Base-by-base conservation (phyloP, 2,329 filamentous ascomycete genomes). In the Pestalotiopsis sp. region DNA sequence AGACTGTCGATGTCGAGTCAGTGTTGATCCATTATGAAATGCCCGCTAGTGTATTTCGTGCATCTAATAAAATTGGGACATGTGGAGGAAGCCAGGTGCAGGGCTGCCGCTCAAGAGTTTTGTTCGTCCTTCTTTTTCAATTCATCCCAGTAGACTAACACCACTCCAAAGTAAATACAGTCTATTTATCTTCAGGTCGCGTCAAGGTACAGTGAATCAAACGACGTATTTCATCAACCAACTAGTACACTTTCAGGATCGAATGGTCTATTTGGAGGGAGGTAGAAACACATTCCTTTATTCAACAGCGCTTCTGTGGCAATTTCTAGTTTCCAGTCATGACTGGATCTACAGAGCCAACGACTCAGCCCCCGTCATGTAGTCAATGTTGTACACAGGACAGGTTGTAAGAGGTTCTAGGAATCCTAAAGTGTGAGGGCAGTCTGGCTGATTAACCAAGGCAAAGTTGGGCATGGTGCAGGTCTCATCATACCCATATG, bases 391-490 rank as follows among this genome's bases (percentile, higher is more conserved):
- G 65, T 79, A 83, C 3, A 86, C 84, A 0, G 82, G 80, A 1
- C 77, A 69, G 4, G 73, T 72, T n/a, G 78, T 79, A 61, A 86
- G 73, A 4, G 64, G 39, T 1, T 74, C 71, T 1, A 71, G 74
- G 40, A 73, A 69, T 52, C 84, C 85, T 30, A 87, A 79, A 24
- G 73, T 74, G 72, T 81, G 80, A 24, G 84, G 79, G 78, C 86
- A 88, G 39, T 70, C 74, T 10, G 86, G 79, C 79, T 88, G 86
- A 80, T 88, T 88, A 70, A 75, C 82, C 38, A 75, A 75, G 71
- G 72, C 77, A 66, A 73, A 78, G 78, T 73, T 85, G 75, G 86
- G 79, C 40, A 86, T 77, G 10, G 73, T 75, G 79, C 86, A 89
- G 57, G 72, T 71, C 79, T 88, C 85, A 71, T 88, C 81, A 59